A percentile compares a stretch with the other conserved stretches of the same genome.
Evolutionary conservation across 75 land plant species (phyloP).

Genomic region (Picea glauca): DNA sequence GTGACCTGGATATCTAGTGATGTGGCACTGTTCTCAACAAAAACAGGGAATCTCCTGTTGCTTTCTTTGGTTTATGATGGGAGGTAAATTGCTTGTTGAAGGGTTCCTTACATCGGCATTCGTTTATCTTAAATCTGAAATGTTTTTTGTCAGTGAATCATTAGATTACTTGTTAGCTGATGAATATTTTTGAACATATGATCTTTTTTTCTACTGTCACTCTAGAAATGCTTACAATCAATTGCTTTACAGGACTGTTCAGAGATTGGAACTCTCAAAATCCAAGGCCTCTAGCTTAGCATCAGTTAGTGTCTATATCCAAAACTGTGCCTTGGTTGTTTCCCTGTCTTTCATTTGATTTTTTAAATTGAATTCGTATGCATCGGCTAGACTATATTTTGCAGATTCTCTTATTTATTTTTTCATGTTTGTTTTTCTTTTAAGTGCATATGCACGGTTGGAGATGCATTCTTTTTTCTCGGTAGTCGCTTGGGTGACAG

Average conservation of each 20-base stretch:
- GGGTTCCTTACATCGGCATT: neutral
- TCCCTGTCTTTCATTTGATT: neutral
- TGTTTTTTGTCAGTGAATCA: neutral
- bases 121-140: neutral
- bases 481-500: conserved; percentile 98
- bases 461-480: conserved; percentile 83
- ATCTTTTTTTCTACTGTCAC: too few species aligned
- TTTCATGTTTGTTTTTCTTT: conserved; percentile 12
- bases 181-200: neutral
- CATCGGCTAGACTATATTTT: neutral
- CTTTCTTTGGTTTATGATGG: conserved; percentile 88
- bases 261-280: conserved; percentile 83
- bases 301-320: conserved; percentile 47
- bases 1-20: conserved; percentile 87
- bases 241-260: conserved; percentile 66
- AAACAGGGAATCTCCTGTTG: conserved; percentile 82
- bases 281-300: conserved; percentile 91
- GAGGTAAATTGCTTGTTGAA: conserved; percentile 37
- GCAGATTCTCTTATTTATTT: neutral
- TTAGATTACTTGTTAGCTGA: conserved; percentile 7
- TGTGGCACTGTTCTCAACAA: conserved; percentile 89
- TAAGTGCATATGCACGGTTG: conserved; percentile 81
- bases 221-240: too few species aligned
- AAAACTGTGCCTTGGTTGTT: neutral
- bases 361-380: neutral